Conservation (phyloP, 148 eudicot species). For the Rhododendron williamsianum region DNA sequence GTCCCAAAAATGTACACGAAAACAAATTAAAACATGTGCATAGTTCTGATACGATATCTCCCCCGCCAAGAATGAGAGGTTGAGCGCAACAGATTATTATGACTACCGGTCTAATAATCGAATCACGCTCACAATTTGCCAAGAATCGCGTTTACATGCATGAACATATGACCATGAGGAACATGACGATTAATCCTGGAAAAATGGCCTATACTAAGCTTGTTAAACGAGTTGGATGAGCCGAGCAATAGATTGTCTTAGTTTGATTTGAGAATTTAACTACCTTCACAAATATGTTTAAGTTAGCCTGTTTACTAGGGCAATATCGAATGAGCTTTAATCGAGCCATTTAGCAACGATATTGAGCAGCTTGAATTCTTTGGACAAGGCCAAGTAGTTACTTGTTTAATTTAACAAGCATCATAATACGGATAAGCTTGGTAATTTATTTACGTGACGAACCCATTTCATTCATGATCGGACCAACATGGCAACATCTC, state of each 20-base stretch:
- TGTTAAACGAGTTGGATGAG: background rate
- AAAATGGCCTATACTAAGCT: background rate
- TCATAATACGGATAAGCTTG: background rate
- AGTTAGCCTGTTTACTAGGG: background rate
- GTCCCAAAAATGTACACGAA: background rate
- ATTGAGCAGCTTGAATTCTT: background rate
- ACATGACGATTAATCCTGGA: background rate
- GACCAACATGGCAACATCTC: no score
- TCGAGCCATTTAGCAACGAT: background rate
- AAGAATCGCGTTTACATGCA: background rate
- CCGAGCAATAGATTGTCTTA: background rate
- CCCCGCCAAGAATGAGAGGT: background rate
- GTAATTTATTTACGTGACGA: no score
- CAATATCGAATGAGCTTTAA: background rate
- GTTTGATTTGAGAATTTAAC: no score
- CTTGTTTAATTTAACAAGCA: background rate
- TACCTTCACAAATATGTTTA: background rate
- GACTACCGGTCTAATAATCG: background rate
- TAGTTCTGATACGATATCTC: background rate
- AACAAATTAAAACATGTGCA: background rate
- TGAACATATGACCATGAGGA: background rate
- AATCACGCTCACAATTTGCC: background rate
- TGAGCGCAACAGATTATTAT: background rate
- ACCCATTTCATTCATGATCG: no score
- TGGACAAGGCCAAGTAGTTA: background rate